phyloP scores from a whole-genome alignment of 192 early-diverging fungal species.

The Endogone sp. region DNA sequence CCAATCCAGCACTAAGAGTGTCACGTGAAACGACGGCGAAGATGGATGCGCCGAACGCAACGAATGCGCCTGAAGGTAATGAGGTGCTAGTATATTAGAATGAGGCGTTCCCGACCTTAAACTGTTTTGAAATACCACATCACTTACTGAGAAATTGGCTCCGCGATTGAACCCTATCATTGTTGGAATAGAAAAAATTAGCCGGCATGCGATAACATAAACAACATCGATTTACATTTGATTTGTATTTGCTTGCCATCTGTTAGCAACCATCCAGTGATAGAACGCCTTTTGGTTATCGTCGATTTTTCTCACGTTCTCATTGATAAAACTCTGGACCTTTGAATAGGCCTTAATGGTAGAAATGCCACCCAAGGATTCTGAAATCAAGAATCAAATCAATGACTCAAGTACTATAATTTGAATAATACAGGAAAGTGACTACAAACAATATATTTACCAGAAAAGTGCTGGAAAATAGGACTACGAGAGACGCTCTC shows the following conservation, averaged over 20 bases:
- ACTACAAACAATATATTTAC: too few species aligned
- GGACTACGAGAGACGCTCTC: constrained; percentile 80
- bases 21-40: constrained; percentile 47
- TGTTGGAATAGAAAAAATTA: too few species aligned
- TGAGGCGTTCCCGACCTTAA: constrained; percentile 63
- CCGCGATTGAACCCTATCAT: too few species aligned
- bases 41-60: constrained; percentile 79
- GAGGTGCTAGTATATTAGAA: too few species aligned
- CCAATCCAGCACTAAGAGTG: too few species aligned
- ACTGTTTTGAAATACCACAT: constrained; percentile 63
- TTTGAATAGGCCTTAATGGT: constrained; percentile 71
- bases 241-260: constrained; percentile 51
- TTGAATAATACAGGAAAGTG: too few species aligned
- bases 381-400: constrained; percentile 4
- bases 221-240: too few species aligned
- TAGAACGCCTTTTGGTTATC: constrained; percentile 79
- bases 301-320: constrained; percentile 73
- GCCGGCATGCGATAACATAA: too few species aligned
- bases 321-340: constrained; percentile 57
- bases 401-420: too few species aligned
- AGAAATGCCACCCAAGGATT: constrained; percentile 55
- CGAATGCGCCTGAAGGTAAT: too few species aligned
- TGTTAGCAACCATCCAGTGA: constrained; percentile 62
- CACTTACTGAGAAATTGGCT: too few species aligned
- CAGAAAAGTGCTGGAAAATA: constrained; percentile 70